Evolutionary conservation across 2,329 filamentous ascomycete genomes (phyloP), one percentile per base, ranked within the genome.

Genomic region (Clarireedia monteithiana): DNA sequence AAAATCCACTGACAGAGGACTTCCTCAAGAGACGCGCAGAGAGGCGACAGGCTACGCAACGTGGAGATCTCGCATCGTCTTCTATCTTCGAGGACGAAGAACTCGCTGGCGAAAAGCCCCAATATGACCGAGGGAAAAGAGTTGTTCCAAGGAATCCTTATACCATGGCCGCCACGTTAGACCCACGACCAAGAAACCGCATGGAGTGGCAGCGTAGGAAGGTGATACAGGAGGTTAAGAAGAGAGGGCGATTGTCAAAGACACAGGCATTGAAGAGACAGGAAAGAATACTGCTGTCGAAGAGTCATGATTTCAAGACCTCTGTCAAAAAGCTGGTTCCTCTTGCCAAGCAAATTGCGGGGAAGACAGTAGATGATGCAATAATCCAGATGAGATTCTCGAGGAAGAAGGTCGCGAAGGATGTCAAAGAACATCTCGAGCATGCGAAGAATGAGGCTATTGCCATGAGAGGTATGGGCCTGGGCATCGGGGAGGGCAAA

Each of bases 301-400:
- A 85, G 71, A 90, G 85, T 60, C 80, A 85, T 48, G 81, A 82
- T 63, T 80, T 96, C 69, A 85, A 91, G 66, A 96, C 94, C 2
- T 90, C 85, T 49, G 77, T 89, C 61, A 99, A 99, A 83, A 99
- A 99, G 76, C 79, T 99, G 55, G 85, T 86, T 52, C 86, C 88
- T 65, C 75, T 99, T 50, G 85, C 92, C 24, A 83, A 87, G 55
- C 94, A 97, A 74, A 94, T 99, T 67, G 80, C 84, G 2, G 94
- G 94, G 63, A 97, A 96, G 80, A 85, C 86, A n/a, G 78, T 99
- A 59, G 90, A 95, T 57, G 91, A 99, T 38, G 94, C 94, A 14
- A 89, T 97, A 63, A 74, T 88, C 54, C 94, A 99, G 77, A 96
- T 99, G 89, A 83, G 86, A 55, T 97, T 92, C 75, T 92, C 86